Evolutionary conservation across 495 filamentous ascomycete genomes (phyloP), one percentile per base, ranked within the genome.

Genomic region (Penicillium ucsense): DNA sequence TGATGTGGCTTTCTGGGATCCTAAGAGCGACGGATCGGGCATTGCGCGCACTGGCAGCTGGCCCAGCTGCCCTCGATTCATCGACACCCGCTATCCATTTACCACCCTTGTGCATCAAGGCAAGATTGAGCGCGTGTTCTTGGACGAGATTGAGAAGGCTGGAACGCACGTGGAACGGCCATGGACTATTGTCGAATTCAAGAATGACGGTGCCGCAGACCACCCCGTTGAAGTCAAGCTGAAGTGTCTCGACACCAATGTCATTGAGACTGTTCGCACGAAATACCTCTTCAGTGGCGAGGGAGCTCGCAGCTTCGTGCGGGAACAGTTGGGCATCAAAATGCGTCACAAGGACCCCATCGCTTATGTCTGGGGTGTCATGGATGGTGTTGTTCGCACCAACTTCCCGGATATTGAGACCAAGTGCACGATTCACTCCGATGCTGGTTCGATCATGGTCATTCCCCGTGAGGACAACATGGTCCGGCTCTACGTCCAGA

Each of bases 391-490:
- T 46, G 82, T 87, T 11, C 72, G 69, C 31, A 92, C 88, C 7
- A 73, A 83, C 59, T 95, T 94, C 70, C 89, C 88, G 31, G 86
- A 95, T 85, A 82, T 94, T 79, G 71, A 72, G 88, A 91, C 89
- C 75, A 95, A 95, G 78, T 94, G 88, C 66, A 95, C 88, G 0
- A 82, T 84, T 49, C 77, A 80, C 57, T 79, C 76, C 4, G 67
- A 78, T 48, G 65, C 66, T 27, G 85, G 85, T 20, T 83, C 79
- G n/a, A 74, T 89, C 53, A 86, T 89, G 79, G 72, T 86, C 20
- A 85, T 89, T 41, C 85, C 85, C 5, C 77, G 85, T 46, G 84
- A 88, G 52, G 82, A 94, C 84, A 82, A 83, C 62, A 73, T 85
- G 57, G 83, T 87, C 37, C 80, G 84, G 11, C 65, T 90, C 5